phyloP scores from a whole-genome alignment of 768 basidiomycete species.

The Leccinum ochraceum region DNA sequence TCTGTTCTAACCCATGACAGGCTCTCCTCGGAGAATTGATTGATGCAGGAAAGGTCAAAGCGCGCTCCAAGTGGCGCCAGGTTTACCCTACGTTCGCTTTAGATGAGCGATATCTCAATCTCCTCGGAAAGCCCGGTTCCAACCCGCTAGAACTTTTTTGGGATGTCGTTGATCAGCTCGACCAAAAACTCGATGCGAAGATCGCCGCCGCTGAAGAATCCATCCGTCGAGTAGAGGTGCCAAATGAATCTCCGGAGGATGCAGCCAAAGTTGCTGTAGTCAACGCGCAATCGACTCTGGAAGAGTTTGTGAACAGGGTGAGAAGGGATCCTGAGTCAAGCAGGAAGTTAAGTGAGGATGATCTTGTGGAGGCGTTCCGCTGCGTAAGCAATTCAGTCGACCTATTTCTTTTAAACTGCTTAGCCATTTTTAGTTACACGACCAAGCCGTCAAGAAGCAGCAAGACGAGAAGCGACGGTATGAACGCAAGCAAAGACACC shows the following conservation, averaged over 20 bases:
- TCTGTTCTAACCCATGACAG: slow-evolving; percentile 37
- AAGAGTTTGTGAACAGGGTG: slow-evolving; percentile 61
- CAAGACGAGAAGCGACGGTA: slow-evolving; percentile 85
- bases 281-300: slow-evolving; percentile 59
- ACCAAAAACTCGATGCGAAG: slow-evolving; percentile 81
- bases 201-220: slow-evolving; percentile 66
- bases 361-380: slow-evolving; percentile 58
- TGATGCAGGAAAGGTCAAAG: slow-evolving; percentile 63
- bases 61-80: slow-evolving; percentile 90
- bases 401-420: slow-evolving; percentile 4
- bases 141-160: slow-evolving; percentile 96
- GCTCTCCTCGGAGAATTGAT: slow-evolving; percentile 73
- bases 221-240: slow-evolving; percentile 44
- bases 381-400: slow-evolving; percentile 48
- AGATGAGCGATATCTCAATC: slow-evolving; percentile 80
- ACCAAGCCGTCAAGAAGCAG: slow-evolving; percentile 68
- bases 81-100: slow-evolving; percentile 75
- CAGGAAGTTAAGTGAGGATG: slow-evolving; percentile 48
- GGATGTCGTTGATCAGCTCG: slow-evolving; percentile 87
- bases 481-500: slow-evolving; percentile 81
- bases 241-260: slow-evolving; percentile 34
- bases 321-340: slow-evolving; percentile 55
- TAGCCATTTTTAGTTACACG: slow-evolving; percentile 56
- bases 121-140: slow-evolving; percentile 92
- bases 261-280: slow-evolving; percentile 40